phyloP scores from a whole-genome alignment of 371 early-diverging fungal genomes.

The Haplosporangium sp. region DNA sequence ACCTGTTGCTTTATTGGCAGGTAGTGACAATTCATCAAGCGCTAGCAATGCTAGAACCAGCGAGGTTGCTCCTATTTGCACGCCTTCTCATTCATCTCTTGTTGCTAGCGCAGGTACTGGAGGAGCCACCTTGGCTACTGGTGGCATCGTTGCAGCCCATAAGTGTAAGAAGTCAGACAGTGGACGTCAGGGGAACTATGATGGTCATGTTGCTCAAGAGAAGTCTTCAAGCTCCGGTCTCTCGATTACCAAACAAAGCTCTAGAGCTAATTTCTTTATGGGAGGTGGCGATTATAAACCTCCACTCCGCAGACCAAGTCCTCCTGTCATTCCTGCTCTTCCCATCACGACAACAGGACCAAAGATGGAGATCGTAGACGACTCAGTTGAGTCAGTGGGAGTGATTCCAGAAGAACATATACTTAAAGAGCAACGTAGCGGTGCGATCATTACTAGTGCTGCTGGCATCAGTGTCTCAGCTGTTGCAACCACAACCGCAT shows the following conservation, averaged over 20 bases:
- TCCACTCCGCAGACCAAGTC: slow-evolving; percentile 23
- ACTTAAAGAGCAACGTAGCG: neutral
- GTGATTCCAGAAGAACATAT: neutral
- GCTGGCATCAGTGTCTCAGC: slow-evolving; percentile 8
- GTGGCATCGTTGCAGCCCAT: slow-evolving; percentile 12
- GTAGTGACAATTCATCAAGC: no score
- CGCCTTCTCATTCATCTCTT: neutral
- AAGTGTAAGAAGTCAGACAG: slow-evolving; percentile 23
- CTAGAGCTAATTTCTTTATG: slow-evolving; percentile 40
- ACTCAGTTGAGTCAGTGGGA: slow-evolving; percentile 5
- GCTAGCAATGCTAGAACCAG: neutral
- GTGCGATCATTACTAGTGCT: slow-evolving; percentile 5
- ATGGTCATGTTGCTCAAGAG: slow-evolving; percentile 4
- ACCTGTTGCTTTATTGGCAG: slow-evolving; percentile 2
- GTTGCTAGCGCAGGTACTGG: slow-evolving; percentile 5
- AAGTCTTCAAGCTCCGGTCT: slow-evolving; percentile 6
- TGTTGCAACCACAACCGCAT: neutral
- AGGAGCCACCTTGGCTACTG: slow-evolving; percentile 15
- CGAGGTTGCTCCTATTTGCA: neutral
- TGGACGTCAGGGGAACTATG: slow-evolving; percentile 4
- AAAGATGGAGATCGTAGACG: slow-evolving; percentile 12
- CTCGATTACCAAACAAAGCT: slow-evolving; percentile 18
- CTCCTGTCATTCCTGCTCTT: neutral
- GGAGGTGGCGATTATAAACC: slow-evolving; percentile 33
- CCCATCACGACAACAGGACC: slow-evolving; percentile 11